Percentiles rank a stretch among this genome's conserved stretches.
These are phyloP conservation scores for Acanthamoeba castellanii DNA, from an alignment of 208 protist genomes.

Conservation along the genomic window DNA sequence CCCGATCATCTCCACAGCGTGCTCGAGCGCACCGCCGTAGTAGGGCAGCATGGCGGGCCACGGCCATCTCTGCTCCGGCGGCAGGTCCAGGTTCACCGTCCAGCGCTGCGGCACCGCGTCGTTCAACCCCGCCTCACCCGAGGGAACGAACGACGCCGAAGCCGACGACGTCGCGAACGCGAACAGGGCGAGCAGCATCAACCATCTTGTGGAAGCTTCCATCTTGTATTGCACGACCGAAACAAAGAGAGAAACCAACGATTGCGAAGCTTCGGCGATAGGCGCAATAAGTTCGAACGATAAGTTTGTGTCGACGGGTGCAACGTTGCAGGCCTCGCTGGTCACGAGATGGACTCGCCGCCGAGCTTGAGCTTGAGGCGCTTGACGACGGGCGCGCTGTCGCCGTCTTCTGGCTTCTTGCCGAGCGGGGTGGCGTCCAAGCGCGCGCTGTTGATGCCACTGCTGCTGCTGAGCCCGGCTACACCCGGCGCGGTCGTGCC, in stretches of 20 bases:
- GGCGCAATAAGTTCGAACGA: not conserved
- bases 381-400: slow-evolving; percentile 9
- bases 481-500: not conserved
- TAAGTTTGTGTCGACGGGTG: not conserved
- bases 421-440: slow-evolving; percentile 5
- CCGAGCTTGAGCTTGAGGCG: slow-evolving; percentile 46
- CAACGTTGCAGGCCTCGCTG: not conserved
- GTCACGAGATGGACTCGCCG: slow-evolving; percentile 14
- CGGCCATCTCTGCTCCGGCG: slow-evolving; percentile 30
- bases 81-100: slow-evolving; percentile 43
- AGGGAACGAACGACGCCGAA: not conserved
- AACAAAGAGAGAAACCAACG: not conserved
- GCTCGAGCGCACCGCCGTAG: not conserved
- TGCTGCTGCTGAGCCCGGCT: not conserved
- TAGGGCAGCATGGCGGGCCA: slow-evolving; percentile 27
- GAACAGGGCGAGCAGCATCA: not conserved
- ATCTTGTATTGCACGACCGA: not conserved
- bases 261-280: too few species aligned
- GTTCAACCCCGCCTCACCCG: not conserved
- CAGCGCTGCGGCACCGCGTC: not conserved
- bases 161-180: not conserved
- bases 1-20: not conserved
- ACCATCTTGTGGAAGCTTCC: not conserved
- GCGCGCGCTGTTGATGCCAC: slow-evolving; percentile 7
- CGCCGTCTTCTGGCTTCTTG: not conserved